phyloP scores from a whole-genome alignment of 1,284 basidiomycete species.

The Pseudozyma pruni region DNA sequence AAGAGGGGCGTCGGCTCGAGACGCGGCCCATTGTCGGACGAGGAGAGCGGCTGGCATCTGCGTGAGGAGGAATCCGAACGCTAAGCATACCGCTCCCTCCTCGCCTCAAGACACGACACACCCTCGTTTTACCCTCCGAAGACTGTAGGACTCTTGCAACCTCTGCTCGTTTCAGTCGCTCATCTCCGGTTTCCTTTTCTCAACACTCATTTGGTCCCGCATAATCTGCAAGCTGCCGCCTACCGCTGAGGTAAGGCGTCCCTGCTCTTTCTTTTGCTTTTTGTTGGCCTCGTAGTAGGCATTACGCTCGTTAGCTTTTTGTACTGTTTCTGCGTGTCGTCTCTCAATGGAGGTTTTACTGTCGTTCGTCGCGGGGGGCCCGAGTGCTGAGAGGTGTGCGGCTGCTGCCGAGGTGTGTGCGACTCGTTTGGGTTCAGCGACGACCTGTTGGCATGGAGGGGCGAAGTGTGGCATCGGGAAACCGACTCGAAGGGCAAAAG shows the following conservation, averaged over 20 bases:
- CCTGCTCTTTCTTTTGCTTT: not conserved
- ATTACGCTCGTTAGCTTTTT: not conserved
- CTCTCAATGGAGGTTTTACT: too few relatives aligned
- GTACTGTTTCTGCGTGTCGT: not conserved
- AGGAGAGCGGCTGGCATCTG: slow-evolving; percentile 53
- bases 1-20: slow-evolving; percentile 17
- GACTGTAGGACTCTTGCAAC: slow-evolving; percentile 22
- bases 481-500: too few relatives aligned
- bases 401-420: too few relatives aligned
- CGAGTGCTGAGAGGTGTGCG: too few relatives aligned
- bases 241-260: too few relatives aligned
- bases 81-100: not conserved
- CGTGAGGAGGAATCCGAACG: slow-evolving; percentile 41
- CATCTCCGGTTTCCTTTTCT: slow-evolving; percentile 4
- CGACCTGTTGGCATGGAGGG: too few relatives aligned
- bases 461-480: too few relatives aligned
- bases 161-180: slow-evolving; percentile 26
- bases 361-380: too few relatives aligned
- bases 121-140: not conserved
- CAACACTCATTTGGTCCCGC: not conserved
- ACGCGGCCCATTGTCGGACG: slow-evolving; percentile 28
- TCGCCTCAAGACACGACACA: too few relatives aligned
- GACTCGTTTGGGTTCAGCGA: too few relatives aligned
- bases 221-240: too few relatives aligned
- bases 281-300: not conserved